Evolutionary conservation across 768 basidiomycete species (phyloP), one percentile per base, ranked within the genome.

Genomic region (Kockovaella imperatae): DNA sequence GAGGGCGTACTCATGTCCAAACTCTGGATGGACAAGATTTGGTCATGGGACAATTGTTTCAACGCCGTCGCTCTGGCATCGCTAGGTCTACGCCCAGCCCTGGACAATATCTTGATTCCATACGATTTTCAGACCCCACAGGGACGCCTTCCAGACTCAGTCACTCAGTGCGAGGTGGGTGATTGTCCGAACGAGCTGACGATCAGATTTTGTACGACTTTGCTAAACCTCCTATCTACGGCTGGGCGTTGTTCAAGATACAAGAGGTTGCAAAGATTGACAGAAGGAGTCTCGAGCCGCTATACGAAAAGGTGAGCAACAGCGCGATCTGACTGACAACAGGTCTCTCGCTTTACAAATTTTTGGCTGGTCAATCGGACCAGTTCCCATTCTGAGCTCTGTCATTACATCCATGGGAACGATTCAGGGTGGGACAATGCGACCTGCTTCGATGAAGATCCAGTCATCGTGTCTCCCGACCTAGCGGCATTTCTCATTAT

Each of bases 11-110:
- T 42, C 11, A 42, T 42, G 41, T 24, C 21, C 21, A 42, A 42
- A 24, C 6, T 42, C 21, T 42, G 41, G 41, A 42, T 42, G 41
- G 28, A 42, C 41, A 42, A 42, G 41, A 26, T 42, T 1, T 42
- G 41, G 41, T 42, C 41, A 17, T 42, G 41, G 41, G 41, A 42
- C 41, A 42, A 42, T 26, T 42, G 41, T 26, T 25, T 42, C 13
- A 42, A 42, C 41, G 41, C 11, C n/a, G 21, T 42, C 21, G 41
- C 41, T 26, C 25, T 42, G 3, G 41, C 23, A 24, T 24, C 41
- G 14, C 8, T 10, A 13, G 7, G 8, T 26, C 41, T 42, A 15
- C 21, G 28, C 23, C 14, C 17, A 8, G 41, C 41, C 2, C 14
- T 42, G 11, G 25, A 42, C 18, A 8, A 42, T 8, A 24, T 42